These are phyloP conservation scores for Rhizophagus prolifer DNA, from an alignment of 192 early-diverging fungal species.

Conservation along the genomic window DNA sequence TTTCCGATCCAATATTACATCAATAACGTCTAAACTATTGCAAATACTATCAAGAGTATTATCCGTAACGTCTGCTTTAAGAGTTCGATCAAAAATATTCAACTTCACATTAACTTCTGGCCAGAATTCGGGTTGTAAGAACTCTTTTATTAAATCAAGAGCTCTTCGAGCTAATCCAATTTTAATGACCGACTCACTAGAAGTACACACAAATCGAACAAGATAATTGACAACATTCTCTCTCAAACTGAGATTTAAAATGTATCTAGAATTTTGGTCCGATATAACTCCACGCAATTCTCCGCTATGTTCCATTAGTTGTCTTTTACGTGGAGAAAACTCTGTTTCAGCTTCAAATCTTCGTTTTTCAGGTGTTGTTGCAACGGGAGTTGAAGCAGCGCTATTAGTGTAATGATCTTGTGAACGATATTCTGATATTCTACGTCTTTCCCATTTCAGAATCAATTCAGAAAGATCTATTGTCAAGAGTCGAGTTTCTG, in stretches of 20 bases:
- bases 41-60: slow-evolving; percentile 53
- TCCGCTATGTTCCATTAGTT: slow-evolving; percentile 12
- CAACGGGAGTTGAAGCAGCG: slow-evolving; percentile 29
- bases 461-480: slow-evolving; percentile 91
- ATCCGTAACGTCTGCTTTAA: slow-evolving; percentile 59
- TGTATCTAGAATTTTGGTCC: slow-evolving; percentile 38
- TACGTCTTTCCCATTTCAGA: slow-evolving; percentile 83
- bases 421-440: slow-evolving; percentile 46
- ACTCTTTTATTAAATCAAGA: slow-evolving; percentile 61
- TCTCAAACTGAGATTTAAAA: slow-evolving; percentile 48
- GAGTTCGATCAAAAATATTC: slow-evolving; percentile 63
- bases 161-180: slow-evolving; percentile 55
- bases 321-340: slow-evolving; percentile 21
- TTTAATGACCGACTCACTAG: slow-evolving; percentile 51
- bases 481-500: slow-evolving; percentile 82
- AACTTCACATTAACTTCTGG: slow-evolving; percentile 69
- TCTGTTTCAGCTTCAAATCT: slow-evolving; percentile 16
- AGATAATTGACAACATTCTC: slow-evolving; percentile 62
- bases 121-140: slow-evolving; percentile 68
- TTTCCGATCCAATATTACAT: slow-evolving; percentile 61
- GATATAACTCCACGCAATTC: neutral
- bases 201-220: slow-evolving; percentile 63
- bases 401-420: slow-evolving; percentile 20
- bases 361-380: slow-evolving; percentile 23
- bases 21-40: slow-evolving; percentile 71